A percentile compares a stretch with the other conserved stretches of the same genome.
These are phyloP conservation scores for Pestalotiopsis sp. DNA, from an alignment of 2,329 filamentous ascomycete species.

Conservation along the genomic window DNA sequence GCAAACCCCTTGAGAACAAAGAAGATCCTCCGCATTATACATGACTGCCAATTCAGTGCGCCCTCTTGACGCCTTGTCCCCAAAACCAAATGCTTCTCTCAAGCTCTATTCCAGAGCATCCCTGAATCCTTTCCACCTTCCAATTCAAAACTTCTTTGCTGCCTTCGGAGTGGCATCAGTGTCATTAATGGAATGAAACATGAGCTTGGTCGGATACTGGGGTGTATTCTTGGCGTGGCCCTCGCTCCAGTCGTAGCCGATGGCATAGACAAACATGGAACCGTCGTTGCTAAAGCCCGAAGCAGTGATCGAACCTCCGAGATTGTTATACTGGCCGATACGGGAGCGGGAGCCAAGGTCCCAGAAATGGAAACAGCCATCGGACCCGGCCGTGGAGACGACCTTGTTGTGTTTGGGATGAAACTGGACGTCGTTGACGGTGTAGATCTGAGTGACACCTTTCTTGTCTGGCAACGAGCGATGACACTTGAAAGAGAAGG, in stretches of 20 bases:
- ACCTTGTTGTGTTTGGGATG: conserved; percentile 25
- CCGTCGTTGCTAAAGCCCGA: conserved; percentile 66
- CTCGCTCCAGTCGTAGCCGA: conserved; percentile 76
- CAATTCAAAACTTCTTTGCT: conserved; percentile 7
- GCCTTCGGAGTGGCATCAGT: conserved; percentile 22
- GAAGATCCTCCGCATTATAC: conserved; percentile 18
- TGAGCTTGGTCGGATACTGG: conserved; percentile 27
- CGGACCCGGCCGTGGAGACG: conserved; percentile 37
- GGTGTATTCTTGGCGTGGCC: conserved; percentile 48
- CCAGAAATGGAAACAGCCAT: conserved; percentile 51
- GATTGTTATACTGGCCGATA: conserved; percentile 56
- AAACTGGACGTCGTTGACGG: conserved; percentile 35
- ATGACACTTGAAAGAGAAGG: conserved; percentile 38
- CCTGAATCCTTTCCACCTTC: background rate
- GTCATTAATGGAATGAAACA: conserved; percentile 29
- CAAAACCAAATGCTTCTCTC: background rate
- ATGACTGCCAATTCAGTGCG: conserved; percentile 12
- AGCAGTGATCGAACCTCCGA: conserved; percentile 61
- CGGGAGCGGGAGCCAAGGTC: conserved; percentile 55
- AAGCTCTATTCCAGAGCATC: background rate
- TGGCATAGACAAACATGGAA: conserved; percentile 59
- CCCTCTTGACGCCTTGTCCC: background rate
- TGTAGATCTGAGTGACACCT: conserved; percentile 29
- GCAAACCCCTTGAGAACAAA: conserved; percentile 14
- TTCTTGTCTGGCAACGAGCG: conserved; percentile 22